Base-by-base conservation (phyloP, 805 yeast species). In the Sugiyamaella valdiviana region DNA sequence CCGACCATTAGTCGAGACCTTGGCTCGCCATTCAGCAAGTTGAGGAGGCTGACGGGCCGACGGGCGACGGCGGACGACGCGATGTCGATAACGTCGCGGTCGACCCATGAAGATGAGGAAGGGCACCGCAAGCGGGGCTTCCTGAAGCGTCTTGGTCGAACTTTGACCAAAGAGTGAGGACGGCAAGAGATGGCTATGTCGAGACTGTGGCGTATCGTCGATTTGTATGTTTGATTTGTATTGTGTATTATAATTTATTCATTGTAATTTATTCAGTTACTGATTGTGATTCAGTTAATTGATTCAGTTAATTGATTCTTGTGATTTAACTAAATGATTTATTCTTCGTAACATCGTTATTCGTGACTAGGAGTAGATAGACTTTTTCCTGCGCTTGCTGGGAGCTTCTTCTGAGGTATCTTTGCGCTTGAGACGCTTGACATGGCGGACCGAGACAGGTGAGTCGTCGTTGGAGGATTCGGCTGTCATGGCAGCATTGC, bases 401-500 rank as follows among this genome's bases (percentile, higher is more conserved):
- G 36, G 21, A 12, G n/a, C 20, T 15, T 41, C 44, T 24, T 15
- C 35, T 2, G 36, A 16, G n/a, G 42, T 15, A 17, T 45, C 48
- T 15, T 36, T 35, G 15, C 48, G 37, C 39, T 45, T 50, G 26
- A 48, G 32, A 14, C 36, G 42, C 26, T 46, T 50, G 14, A 44
- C 17, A 9, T 44, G 16, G n/a, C 44, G 48, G 7, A 43, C 36
- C 7, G 42, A 36, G 10, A 22, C 48, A 2, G 45, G 26, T 2
- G 47, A 41, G 17, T 54, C 57, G 26, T 54, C 57, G 35, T 54
- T 54, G 6, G 57, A 54, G 20, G 55, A 51, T 16, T 51, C 57
- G 12, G 55, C 55, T 16, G 51, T 44, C 36, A 36, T 21, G 19
- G 48, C 32, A 10, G 42, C 54, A 24, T 47, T 35, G 26, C 38